A percentile compares a stretch with the other conserved stretches of the same genome.
Conservation (phyloP, 108 stramenopile genomes). For the Cylindrotheca fusiformis region DNA sequence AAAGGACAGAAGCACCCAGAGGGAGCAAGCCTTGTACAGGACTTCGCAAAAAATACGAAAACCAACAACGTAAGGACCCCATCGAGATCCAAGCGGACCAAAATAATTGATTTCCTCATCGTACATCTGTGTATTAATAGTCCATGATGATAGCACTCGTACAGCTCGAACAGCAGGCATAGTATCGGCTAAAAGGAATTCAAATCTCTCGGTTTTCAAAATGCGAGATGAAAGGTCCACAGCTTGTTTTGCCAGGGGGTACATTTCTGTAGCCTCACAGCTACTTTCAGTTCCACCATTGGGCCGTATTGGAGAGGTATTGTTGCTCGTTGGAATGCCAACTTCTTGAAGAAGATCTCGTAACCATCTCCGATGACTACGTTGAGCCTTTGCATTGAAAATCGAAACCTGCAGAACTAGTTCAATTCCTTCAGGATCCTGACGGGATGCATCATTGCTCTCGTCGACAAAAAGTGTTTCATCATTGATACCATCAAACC, state of each 20-base stretch:
- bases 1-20: constrained; percentile 1
- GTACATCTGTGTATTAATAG: constrained; percentile 46
- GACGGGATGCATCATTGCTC: not conserved
- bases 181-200: constrained; percentile 7
- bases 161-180: constrained; percentile 3
- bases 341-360: constrained; percentile 27
- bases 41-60: constrained; percentile 13
- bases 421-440: constrained; percentile 19
- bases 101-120: constrained; percentile 43
- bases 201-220: constrained; percentile 17
- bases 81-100: constrained; percentile 21
- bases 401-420: constrained; percentile 41
- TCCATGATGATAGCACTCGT: constrained; percentile 43
- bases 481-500: constrained; percentile 14
- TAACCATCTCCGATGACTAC: not conserved
- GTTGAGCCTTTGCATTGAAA: constrained; percentile 35
- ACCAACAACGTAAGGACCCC: constrained; percentile 6
- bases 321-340: constrained; percentile 25
- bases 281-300: constrained; percentile 4
- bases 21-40: constrained; percentile 6
- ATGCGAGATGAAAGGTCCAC: constrained; percentile 24
- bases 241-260: constrained; percentile 32
- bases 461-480: constrained; percentile 1
- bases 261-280: constrained; percentile 38
- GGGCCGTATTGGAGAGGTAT: constrained; percentile 12